A percentile compares a stretch with the other conserved stretches of the same genome.
These are phyloP conservation scores for Babesia bovis DNA, from an alignment of 169 alveolate species.

Conservation along the genomic window DNA sequence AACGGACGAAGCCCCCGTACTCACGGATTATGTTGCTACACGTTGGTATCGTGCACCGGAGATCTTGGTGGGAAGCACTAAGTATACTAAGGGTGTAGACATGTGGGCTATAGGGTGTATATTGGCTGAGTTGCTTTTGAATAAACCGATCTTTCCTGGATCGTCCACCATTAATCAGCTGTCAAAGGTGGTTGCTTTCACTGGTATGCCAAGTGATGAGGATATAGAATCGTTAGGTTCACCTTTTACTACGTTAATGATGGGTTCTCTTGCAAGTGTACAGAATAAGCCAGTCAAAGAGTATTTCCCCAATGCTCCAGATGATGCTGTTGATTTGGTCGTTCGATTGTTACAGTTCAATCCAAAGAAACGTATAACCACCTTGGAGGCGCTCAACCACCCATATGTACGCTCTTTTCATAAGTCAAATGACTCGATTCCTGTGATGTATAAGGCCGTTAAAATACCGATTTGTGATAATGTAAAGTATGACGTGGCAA, in stretches of 20 bases:
- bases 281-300: constrained; percentile 31
- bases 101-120: constrained; percentile 99
- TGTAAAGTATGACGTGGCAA: constrained; percentile 62
- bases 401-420: constrained; percentile 62
- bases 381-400: constrained; percentile 63
- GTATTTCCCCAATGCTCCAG: constrained; percentile 56
- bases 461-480: constrained; percentile 63
- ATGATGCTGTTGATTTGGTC: constrained; percentile 60
- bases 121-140: constrained; percentile 93
- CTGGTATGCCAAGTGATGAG: constrained; percentile 91
- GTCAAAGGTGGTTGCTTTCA: constrained; percentile 88
- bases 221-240: constrained; percentile 89
- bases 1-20: constrained; percentile 81
- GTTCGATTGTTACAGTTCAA: constrained; percentile 54
- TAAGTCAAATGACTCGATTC: constrained; percentile 42
- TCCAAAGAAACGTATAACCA: constrained; percentile 63
- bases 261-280: constrained; percentile 27
- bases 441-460: constrained; percentile 37
- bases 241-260: constrained; percentile 73
- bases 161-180: constrained; percentile 97
- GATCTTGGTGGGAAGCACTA: constrained; percentile 92
- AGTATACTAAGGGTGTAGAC: constrained; percentile 98
- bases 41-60: constrained; percentile 99
- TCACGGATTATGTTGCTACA: constrained; percentile 98
- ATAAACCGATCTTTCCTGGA: constrained; percentile 98